Percentiles rank a stretch among this genome's conserved stretches.
Conservation (phyloP, 1,284 basidiomycete species). For the Ustilago bromivora region DNA sequence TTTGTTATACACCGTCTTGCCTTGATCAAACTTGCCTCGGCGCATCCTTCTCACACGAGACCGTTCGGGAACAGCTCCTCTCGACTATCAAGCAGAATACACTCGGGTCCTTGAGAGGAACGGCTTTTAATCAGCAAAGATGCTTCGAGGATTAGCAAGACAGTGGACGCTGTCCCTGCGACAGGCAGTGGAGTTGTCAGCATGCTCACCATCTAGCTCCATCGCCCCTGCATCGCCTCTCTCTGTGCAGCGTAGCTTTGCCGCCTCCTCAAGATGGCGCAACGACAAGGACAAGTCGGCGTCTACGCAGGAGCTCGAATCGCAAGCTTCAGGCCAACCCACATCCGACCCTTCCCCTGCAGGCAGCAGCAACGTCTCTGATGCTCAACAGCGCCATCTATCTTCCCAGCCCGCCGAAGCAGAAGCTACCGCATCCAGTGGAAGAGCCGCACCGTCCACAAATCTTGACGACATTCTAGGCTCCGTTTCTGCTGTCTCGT, state of each 20-base stretch:
- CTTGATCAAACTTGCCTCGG: background rate
- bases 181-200: slow-evolving; percentile 6
- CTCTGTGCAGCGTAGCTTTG: slow-evolving; percentile 11
- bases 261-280: slow-evolving; percentile 16
- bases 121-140: slow-evolving; percentile 1
- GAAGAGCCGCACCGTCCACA: slow-evolving; percentile 25
- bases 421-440: slow-evolving; percentile 5
- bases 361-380: slow-evolving; percentile 39
- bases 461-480: slow-evolving; percentile 49
- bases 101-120: background rate
- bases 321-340: slow-evolving; percentile 28
- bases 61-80: background rate
- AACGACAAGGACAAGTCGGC: slow-evolving; percentile 28
- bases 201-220: slow-evolving; percentile 13
- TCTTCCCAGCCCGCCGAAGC: slow-evolving; percentile 11
- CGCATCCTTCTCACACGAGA: background rate
- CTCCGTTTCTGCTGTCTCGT: slow-evolving; percentile 32
- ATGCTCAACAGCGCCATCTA: slow-evolving; percentile 30
- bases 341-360: slow-evolving; percentile 27
- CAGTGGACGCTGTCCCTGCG: slow-evolving; percentile 11
- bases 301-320: slow-evolving; percentile 35
- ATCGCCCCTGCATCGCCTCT: slow-evolving; percentile 11
- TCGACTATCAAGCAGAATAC: background rate
- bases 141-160: slow-evolving; percentile 26
- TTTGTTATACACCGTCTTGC: background rate